Percentiles rank a stretch among this genome's conserved stretches.
phyloP scores from a whole-genome alignment of 257 asterid species.

The Fraxinus excelsior region DNA sequence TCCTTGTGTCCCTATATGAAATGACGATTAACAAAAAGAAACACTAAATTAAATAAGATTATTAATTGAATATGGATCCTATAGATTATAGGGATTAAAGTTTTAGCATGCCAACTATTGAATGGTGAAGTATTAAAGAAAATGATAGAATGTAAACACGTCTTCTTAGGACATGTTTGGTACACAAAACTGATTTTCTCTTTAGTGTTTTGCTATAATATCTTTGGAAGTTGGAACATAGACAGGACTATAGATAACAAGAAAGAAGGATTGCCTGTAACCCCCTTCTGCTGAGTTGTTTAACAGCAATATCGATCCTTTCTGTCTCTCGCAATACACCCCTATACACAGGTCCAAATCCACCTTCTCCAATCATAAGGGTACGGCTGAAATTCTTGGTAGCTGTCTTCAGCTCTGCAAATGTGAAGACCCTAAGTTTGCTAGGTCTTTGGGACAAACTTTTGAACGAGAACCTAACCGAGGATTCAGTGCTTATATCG shows the following conservation, averaged over 20 bases:
- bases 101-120: no score
- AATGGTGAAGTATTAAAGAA: not conserved
- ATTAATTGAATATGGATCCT: no score
- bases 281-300: conserved; percentile 90
- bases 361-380: conserved; percentile 88
- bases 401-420: conserved; percentile 66
- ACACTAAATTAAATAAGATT: not conserved
- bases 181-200: not conserved
- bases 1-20: conserved; percentile 78
- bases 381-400: conserved; percentile 77
- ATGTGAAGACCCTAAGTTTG: conserved; percentile 59
- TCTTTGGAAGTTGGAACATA: not conserved
- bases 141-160: not conserved
- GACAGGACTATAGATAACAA: not conserved
- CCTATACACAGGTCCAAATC: conserved; percentile 79
- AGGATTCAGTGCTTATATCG: conserved; percentile 66
- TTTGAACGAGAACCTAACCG: conserved; percentile 54
- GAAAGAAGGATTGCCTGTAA: conserved; percentile 63
- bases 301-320: conserved; percentile 72
- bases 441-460: conserved; percentile 53
- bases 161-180: not conserved
- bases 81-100: no score
- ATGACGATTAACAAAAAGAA: not conserved
- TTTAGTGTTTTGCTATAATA: not conserved
- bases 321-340: conserved; percentile 53